phyloP scores from a whole-genome alignment of 148 eudicot genomes.

The Tetragonia tetragonoides region DNA sequence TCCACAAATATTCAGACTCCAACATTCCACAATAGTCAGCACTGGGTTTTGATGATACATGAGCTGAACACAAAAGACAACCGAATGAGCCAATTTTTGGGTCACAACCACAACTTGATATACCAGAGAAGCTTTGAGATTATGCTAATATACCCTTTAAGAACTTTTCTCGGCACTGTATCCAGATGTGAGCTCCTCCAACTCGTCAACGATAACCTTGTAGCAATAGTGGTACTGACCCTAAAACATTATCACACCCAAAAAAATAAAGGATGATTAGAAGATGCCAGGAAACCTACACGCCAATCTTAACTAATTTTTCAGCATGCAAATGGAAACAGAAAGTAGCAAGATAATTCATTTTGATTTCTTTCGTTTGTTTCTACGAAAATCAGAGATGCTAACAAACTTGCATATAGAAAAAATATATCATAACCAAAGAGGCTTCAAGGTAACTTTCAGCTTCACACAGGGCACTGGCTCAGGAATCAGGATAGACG shows the following conservation, averaged over 20 bases:
- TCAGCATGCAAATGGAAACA: not conserved
- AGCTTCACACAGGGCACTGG: not conserved
- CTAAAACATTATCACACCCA: slow-evolving; percentile 32
- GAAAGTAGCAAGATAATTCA: not conserved
- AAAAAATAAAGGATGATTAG: not conserved
- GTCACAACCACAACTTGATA: not conserved
- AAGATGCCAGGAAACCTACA: not conserved
- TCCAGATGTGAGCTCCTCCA: slow-evolving; percentile 61
- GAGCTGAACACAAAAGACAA: not conserved
- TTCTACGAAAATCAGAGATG: not conserved
- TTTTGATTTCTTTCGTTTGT: no score
- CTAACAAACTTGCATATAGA: not conserved
- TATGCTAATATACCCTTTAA: slow-evolving; percentile 25
- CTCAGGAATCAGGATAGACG: no score
- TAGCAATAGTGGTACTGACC: slow-evolving; percentile 83
- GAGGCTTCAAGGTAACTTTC: not conserved
- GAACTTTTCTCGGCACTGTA: slow-evolving; percentile 25
- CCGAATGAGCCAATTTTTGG: not conserved
- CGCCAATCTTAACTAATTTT: not conserved
- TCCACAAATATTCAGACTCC: not conserved
- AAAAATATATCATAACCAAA: not conserved
- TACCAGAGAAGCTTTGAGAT: not conserved
- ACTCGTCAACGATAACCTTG: slow-evolving; percentile 64
- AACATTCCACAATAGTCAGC: not conserved
- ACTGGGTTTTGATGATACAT: not conserved